phyloP scores from a whole-genome alignment of 2,329 filamentous ascomycete genomes.

The Fusarium euwallaceae region DNA sequence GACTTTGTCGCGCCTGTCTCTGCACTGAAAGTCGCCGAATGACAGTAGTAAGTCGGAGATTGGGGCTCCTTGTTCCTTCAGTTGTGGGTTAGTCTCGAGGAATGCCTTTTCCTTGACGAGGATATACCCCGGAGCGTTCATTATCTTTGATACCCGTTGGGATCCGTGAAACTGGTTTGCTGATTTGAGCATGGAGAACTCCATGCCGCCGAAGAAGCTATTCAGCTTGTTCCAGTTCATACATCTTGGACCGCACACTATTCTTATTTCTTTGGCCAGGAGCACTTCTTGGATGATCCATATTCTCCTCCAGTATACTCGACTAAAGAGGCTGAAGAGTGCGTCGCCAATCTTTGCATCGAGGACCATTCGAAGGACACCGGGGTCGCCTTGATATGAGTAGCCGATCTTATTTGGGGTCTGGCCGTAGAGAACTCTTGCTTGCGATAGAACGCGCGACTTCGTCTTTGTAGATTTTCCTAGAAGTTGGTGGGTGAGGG shows the following conservation, averaged over 20 bases:
- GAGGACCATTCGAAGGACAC: not conserved
- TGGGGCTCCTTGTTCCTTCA: not conserved
- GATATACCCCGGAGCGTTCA: not conserved
- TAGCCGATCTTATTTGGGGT: not conserved
- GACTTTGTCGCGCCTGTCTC: not conserved
- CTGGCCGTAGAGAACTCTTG: not conserved
- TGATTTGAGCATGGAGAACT: not conserved
- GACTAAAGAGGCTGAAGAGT: not conserved
- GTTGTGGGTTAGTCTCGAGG: not conserved
- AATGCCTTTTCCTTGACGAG: not conserved
- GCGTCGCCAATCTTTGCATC: not conserved
- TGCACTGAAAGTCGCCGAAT: not conserved
- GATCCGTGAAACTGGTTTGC: not conserved
- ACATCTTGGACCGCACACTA: not conserved
- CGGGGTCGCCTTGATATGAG: not conserved
- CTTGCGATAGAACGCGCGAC: not conserved
- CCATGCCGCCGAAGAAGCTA: not conserved
- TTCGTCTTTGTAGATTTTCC: not conserved
- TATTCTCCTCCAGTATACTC: not conserved
- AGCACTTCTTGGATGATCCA: not conserved
- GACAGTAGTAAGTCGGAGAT: not conserved
- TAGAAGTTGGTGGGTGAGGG: not conserved
- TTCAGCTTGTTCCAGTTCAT: not conserved
- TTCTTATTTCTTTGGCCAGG: not conserved
- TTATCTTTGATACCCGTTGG: not conserved